Conservation (phyloP, 192 early-diverging fungal species). For the Podila minutissima region DNA sequence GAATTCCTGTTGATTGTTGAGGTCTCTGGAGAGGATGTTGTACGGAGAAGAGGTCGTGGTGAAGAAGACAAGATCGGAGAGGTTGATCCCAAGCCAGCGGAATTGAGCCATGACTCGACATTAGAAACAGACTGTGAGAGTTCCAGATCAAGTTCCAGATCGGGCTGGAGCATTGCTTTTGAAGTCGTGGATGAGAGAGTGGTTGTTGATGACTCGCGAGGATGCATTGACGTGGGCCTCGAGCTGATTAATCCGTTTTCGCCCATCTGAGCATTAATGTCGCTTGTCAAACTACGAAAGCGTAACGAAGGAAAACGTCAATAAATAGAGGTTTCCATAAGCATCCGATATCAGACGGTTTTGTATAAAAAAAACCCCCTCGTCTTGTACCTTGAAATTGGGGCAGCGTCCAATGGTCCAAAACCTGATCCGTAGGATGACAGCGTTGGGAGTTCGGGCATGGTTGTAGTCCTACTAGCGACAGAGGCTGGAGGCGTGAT, state of each 20-base stretch:
- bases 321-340: no score
- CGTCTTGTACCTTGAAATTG: constrained; percentile 2
- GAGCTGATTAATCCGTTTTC: constrained; percentile 3
- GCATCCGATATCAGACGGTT: not conserved
- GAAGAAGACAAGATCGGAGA: not conserved
- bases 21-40: not conserved
- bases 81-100: not conserved
- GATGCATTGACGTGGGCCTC: not conserved
- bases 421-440: constrained; percentile 2
- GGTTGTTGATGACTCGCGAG: not conserved
- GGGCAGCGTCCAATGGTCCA: constrained; percentile 25
- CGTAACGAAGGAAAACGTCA: not conserved
- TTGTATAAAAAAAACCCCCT: not conserved
- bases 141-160: constrained; percentile 13
- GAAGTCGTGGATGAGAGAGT: not conserved
- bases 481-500: not conserved
- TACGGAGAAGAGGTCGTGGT: not conserved
- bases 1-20: not conserved
- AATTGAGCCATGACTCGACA: constrained; percentile 32
- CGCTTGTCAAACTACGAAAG: not conserved
- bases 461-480: constrained; percentile 5
- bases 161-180: not conserved
- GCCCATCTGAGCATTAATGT: constrained; percentile 4
- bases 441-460: constrained; percentile 18
- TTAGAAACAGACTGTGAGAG: constrained; percentile 14